phyloP scores from a whole-genome alignment of 495 filamentous ascomycete species.

The Daldinia bambusicola region DNA sequence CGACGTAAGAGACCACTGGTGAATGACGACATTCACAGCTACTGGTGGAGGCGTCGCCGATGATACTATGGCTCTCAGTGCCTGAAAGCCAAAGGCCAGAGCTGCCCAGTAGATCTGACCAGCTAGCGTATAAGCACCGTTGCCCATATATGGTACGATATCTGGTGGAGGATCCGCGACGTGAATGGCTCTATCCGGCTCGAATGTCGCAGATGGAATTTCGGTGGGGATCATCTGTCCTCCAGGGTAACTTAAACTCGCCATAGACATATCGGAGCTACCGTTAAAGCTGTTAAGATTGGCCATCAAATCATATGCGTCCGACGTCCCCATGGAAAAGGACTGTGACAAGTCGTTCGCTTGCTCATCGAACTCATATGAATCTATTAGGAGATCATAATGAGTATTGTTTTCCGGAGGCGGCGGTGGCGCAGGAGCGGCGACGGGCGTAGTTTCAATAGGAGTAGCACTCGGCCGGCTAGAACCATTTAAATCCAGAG shows the following conservation, averaged over 20 bases:
- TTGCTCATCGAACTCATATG: neutral
- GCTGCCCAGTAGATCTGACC: slow-evolving; percentile 36
- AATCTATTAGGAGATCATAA: slow-evolving; percentile 1
- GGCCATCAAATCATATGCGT: neutral
- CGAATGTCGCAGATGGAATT: slow-evolving; percentile 5
- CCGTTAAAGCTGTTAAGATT: slow-evolving; percentile 7
- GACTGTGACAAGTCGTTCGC: slow-evolving; percentile 17
- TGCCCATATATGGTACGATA: slow-evolving; percentile 34
- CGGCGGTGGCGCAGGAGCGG: neutral
- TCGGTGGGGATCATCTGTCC: neutral
- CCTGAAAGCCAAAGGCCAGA: slow-evolving; percentile 36
- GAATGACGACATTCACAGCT: slow-evolving; percentile 10
- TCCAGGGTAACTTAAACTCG: neutral
- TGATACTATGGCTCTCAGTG: slow-evolving; percentile 18
- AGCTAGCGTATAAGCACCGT: slow-evolving; percentile 25
- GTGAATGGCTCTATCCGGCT: slow-evolving; percentile 37
- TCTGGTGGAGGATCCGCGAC: slow-evolving; percentile 26
- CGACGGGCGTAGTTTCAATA: slow-evolving; percentile 2
- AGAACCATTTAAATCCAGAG: slow-evolving; percentile 9
- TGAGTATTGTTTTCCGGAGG: slow-evolving; percentile 4
- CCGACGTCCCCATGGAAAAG: neutral
- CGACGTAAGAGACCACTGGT: slow-evolving; percentile 12
- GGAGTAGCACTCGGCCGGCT: slow-evolving; percentile 22
- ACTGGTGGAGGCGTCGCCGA: slow-evolving; percentile 31
- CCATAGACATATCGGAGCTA: slow-evolving; percentile 2